phyloP scores from a whole-genome alignment of 495 filamentous ascomycete species.

The Parathielavia appendiculata region DNA sequence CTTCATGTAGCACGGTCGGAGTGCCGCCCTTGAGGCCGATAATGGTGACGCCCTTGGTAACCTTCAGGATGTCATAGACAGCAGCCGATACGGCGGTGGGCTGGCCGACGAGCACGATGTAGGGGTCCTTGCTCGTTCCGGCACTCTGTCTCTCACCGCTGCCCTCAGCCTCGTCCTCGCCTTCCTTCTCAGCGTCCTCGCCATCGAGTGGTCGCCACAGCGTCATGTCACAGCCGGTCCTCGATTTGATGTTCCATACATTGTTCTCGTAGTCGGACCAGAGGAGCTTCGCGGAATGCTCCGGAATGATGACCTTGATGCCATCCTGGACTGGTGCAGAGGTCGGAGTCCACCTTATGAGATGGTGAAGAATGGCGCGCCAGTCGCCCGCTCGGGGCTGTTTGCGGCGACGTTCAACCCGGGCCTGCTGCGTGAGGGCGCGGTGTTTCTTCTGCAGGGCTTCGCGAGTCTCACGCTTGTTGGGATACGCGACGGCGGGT shows the following conservation, averaged over 20 bases:
- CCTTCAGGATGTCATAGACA: constrained; percentile 20
- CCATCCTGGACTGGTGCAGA: not conserved
- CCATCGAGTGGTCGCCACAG: not conserved
- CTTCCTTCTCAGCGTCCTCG: not conserved
- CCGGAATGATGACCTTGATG: constrained; percentile 21
- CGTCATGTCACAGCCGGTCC: constrained; percentile 17
- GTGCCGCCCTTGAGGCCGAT: not conserved
- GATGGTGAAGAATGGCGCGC: constrained; percentile 24
- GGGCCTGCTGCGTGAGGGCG: constrained; percentile 8
- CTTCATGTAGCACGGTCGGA: not conserved
- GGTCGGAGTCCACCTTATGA: constrained; percentile 22
- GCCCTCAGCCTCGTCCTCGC: not conserved
- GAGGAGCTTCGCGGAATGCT: constrained; percentile 4
- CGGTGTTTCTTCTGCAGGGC: constrained; percentile 4
- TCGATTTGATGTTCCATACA: constrained; percentile 21
- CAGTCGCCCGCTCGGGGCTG: constrained; percentile 20
- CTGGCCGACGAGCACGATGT: constrained; percentile 17
- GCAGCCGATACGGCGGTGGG: constrained; percentile 7
- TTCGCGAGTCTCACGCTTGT: constrained; percentile 13
- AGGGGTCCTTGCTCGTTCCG: not conserved
- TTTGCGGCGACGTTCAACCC: not conserved
- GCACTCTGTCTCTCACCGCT: no score
- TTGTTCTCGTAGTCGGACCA: constrained; percentile 6
- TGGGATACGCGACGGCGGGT: constrained; percentile 18
- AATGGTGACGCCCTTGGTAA: constrained; percentile 12